Base-by-base conservation (phyloP, 192 early-diverging fungal species). In the Linnemannia exigua region DNA sequence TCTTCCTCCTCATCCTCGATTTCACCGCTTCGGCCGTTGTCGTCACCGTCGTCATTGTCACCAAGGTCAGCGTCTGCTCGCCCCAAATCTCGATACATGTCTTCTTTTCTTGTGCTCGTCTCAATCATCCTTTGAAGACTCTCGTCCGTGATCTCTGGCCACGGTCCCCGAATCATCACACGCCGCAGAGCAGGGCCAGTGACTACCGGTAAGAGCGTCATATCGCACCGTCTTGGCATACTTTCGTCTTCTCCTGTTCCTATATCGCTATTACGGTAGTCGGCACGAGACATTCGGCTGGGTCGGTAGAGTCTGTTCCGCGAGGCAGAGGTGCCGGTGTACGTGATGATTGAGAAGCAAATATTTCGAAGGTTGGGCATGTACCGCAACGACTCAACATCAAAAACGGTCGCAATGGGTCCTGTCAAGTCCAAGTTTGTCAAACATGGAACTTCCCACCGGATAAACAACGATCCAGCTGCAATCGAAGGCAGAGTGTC, bases 111-210 rank as follows among this genome's bases (percentile, higher is more conserved):
- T 0, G 33, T 11, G 22, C 36, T 70, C 11, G 80, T 77, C 19
- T 75, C 67, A 25, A 83, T 74, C 81, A 83, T 83, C 22, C 50
- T 36, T 28, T 72, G 70, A 17, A 84, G 67, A 31, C 63, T 75
- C 52, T 35, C 12, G 54, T 84, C 76, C 16, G 82, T 74, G 41
- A 84, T 75, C 52, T 84, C 82, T 22, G 50, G 50, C 82, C 82
- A 84, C 14, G 76, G 82, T 28, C 82, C 82, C n/a, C 51, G 44
- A n/a, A 84, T 67, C 66, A 84, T 44, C 7, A 84, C 67, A 5
- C 82, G 71, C 19, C 66, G 67, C 33, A 84, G 25, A 16, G 48
- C 19, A 3, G 15, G 51, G 0, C 71, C 66, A 0, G 76, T 47
- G 14, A 84, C 67, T 3, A 48, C 16, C 1, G 82, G 76, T 7